A percentile compares a stretch with the other conserved stretches of the same genome.
Conservation (phyloP, 495 filamentous ascomycete species). For the Aspergillus hancockii region DNA sequence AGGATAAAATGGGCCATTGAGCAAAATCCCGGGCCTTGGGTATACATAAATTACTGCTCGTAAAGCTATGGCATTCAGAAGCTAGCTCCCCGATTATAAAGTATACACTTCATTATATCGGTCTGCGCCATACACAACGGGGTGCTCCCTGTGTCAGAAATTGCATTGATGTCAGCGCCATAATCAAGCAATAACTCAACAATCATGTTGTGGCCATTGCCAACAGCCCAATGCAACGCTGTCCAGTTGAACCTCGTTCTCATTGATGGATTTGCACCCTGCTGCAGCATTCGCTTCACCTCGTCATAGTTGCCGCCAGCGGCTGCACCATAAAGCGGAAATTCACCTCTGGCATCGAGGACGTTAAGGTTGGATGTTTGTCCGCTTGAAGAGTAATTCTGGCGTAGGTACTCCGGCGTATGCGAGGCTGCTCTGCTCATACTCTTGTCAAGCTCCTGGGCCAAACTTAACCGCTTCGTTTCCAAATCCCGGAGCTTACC, state of each 20-base stretch:
- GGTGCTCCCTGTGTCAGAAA: background rate
- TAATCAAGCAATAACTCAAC: background rate
- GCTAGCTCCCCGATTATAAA: background rate
- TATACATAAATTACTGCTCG: too few relatives aligned
- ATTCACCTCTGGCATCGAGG: background rate
- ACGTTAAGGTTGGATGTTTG: background rate
- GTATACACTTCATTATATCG: background rate
- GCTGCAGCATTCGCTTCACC: background rate
- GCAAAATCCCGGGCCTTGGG: too few relatives aligned
- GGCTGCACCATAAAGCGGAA: constrained; percentile 4
- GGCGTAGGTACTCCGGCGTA: background rate
- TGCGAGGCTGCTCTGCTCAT: background rate
- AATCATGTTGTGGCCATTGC: background rate
- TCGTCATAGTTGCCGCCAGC: background rate
- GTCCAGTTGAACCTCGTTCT: background rate
- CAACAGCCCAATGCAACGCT: constrained; percentile 1
- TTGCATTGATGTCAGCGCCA: background rate
- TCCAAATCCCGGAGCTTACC: background rate
- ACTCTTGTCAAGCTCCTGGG: background rate
- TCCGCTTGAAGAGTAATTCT: background rate
- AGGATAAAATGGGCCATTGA: too few relatives aligned
- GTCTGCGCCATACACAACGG: background rate
- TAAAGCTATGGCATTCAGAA: background rate
- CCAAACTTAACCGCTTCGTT: background rate
- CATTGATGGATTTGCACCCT: background rate